Base-by-base conservation (phyloP, 1,139 yeast species). In the Scheffersomyces titani region DNA sequence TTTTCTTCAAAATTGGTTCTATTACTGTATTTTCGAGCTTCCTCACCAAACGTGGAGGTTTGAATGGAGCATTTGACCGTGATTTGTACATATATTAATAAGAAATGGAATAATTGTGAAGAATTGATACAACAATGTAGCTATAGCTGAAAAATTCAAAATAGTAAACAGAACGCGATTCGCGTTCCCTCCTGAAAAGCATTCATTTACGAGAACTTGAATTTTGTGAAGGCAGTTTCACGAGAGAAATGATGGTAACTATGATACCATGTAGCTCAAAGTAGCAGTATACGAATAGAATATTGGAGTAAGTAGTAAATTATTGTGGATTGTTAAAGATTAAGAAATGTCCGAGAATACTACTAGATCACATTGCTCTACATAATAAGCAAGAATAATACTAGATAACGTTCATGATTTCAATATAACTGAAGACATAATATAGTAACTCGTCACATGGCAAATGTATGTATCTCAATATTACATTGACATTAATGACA, bases 41-140 rank as follows among this genome's bases (percentile, higher is more conserved):
- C 22, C 49, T 20, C n/a, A 65, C 46, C 30, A 67, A 63, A 45
- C 80, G 63, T 6, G 80, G 81, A 11, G 79, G 74, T 57, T 69
- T 74, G 65, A 76, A 76, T 0, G 78, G 79, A 22, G 78, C 77
- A 58, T 69, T 69, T 3, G 70, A 67, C 21, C 61, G 60, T 13
- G 63, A 56, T 55, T 61, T 65, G 53, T 64, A 64, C 72, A 70
- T 68, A 44, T 16, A 51, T 40, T 30, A 11, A 30, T 13, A 30
- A 30, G 40, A 5, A 11, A 30, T 30, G 40, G 40, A 3, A 30
- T 6, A 9, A 30, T 5, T 22, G 5, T 5, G 6, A 22, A 6
- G 24, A 22, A 6, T 22, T 22, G 24, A 7, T 11, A 11, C 30
- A 30, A 30, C 13, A 11, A 5, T 30, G 40, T 5, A 7, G 40